Base-by-base conservation (phyloP, 768 basidiomycete genomes). In the Gautieria morchelliformis region DNA sequence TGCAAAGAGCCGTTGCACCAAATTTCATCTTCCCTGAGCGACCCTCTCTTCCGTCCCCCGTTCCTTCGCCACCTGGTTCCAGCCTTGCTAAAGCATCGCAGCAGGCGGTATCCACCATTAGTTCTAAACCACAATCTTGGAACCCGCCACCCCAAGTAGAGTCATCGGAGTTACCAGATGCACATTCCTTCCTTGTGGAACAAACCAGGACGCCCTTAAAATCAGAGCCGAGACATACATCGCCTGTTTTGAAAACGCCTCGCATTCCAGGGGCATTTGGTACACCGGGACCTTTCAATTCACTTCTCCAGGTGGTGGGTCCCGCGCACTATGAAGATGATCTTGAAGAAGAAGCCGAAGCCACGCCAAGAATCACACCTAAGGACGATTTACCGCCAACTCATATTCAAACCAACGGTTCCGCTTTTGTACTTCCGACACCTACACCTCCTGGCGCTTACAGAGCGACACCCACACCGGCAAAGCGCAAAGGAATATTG, bases 371-470 rank as follows among this genome's bases (percentile, higher is more conserved):
- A 20, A 7, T 30, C 15, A 17, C 7, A 49, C 15, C 19, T 33
- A 49, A 30, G 8, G 48, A 49, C 14, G 32, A 27, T 20, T 27
- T 46, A 15, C 24, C 45, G 19, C n/a, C n/a, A n/a, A 17, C 45
- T 27, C 45, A 46, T 20, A 17, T 10, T 46, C 19, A 27, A 17
- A 11, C 19, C 24, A 27, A 20, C 45, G 45, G 45, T 30, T 51
- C n/a, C 32, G 24, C 27, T 27, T 27, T 27, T 27, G 27, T 22
- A 19, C 11, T 44, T 56, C 20, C 44, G 24, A 88, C 84, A 0
- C 85, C 86, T 42, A 80, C 75, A n/a, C 79, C 78, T 3, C 85
- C 87, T 19, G 87, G 87, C 40, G 84, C 76, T 41, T 88, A 85
- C 83, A 60, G 77, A 47, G 68, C 71, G 2, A 86, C 87, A 14